phyloP scores from a whole-genome alignment of 305 asterid genomes.

The Solanum aculeatissimum region DNA sequence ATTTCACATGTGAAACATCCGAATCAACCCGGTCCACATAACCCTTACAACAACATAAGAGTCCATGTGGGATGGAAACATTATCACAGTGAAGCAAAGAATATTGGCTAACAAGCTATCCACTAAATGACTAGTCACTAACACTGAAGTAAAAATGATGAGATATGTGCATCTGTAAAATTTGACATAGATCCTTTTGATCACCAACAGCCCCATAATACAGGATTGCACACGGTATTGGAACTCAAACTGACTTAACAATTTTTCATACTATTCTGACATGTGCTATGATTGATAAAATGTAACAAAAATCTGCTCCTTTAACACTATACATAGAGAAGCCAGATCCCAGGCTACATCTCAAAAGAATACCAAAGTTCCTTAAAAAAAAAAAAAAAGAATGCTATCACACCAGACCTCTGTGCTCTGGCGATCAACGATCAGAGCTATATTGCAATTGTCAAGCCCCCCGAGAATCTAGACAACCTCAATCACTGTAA shows the following conservation, averaged over 20 bases:
- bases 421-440: neutral
- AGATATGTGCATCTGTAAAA: neutral
- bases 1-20: no score
- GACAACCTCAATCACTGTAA: conserved; percentile 50
- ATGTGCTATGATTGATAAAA: neutral
- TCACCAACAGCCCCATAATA: neutral
- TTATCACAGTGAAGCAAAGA: neutral
- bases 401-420: neutral
- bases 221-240: neutral
- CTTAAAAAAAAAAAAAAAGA: neutral
- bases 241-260: neutral
- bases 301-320: neutral
- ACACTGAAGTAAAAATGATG: neutral
- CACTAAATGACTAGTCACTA: neutral
- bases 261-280: neutral
- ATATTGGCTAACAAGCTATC: neutral
- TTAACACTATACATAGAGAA: neutral
- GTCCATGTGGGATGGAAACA: neutral
- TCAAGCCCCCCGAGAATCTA: neutral
- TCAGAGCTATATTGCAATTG: neutral
- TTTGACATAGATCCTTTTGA: neutral
- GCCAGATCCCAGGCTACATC: neutral
- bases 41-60: rapidly evolving
- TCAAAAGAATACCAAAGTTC: conserved; percentile 1
- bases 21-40: no score